phyloP scores from a whole-genome alignment of 441 rosid species.

The Francoa sonchifolia region DNA sequence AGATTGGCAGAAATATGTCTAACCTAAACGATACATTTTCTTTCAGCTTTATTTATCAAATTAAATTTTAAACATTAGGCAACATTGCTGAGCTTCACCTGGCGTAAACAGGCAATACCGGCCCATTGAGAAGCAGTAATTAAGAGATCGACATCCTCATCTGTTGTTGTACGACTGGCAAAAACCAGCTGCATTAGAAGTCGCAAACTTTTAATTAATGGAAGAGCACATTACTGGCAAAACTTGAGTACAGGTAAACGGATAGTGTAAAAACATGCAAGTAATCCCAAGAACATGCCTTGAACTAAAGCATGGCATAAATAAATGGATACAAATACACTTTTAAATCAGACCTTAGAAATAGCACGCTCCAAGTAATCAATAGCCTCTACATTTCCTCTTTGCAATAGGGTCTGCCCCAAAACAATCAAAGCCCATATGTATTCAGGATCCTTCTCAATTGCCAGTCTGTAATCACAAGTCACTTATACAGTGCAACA shows the following conservation, averaged over 20 bases:
- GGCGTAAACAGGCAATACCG: slow-evolving; percentile 47
- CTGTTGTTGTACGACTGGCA: slow-evolving; percentile 27
- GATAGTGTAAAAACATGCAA: not conserved
- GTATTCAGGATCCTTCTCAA: slow-evolving; percentile 61
- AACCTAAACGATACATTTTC: too few relatives aligned
- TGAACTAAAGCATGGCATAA: not conserved
- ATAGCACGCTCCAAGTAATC: slow-evolving; percentile 59
- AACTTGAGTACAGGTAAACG: not conserved
- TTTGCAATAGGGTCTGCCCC: slow-evolving; percentile 63
- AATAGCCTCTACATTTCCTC: slow-evolving; percentile 46
- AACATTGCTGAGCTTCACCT: slow-evolving; percentile 29
- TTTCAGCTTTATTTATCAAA: too few relatives aligned
- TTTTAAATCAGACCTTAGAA: slow-evolving; percentile 47
- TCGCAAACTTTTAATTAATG: slow-evolving; percentile 6
- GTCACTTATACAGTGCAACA: not conserved
- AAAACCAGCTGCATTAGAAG: slow-evolving; percentile 35
- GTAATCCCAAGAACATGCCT: not conserved
- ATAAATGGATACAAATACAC: not conserved
- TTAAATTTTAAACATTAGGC: too few relatives aligned
- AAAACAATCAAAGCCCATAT: slow-evolving; percentile 39
- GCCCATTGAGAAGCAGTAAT: slow-evolving; percentile 77
- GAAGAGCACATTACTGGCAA: not conserved
- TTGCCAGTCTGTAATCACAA: slow-evolving; percentile 42
- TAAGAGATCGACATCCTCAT: slow-evolving; percentile 42
- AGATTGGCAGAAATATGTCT: too few relatives aligned